Base-by-base conservation (phyloP, 352 stramenopile species). In the Phytophthora parvispora region DNA sequence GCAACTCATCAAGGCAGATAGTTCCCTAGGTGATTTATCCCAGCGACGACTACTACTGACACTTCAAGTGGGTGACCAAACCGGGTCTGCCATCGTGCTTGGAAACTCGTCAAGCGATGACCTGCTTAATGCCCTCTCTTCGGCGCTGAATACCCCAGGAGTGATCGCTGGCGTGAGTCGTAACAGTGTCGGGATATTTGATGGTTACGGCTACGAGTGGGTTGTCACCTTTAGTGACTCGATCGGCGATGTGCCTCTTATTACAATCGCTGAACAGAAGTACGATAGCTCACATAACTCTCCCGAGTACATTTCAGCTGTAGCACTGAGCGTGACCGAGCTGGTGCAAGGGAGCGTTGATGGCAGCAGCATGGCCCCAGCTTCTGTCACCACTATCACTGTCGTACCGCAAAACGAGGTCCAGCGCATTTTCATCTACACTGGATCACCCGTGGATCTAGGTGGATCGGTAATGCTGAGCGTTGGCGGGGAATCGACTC, bases 371-470 rank as follows among this genome's bases (percentile, higher is more conserved):
- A 64, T 78, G 70, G 57, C 50, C 0, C 48, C 31, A 22, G 58
- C 42, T 13, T 55, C 45, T 13, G 68, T 75, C 20, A 56, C 74
- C 7, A 79, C 64, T 6, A 40, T 90, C 0, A 31, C 50, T 0
- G 72, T 92, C 0, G 58, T 25, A 10, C 69, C 83, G 0, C 18
- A 64, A 13, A 56, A 69, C 15, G 88, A 95, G 60, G 72, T 96
- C 1, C 87, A 96, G 36, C 83, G 91, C n/a, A 60, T 97, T 2
- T 87, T 89, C 42, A 75, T 93, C 40, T 93, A 84, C 31, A 80
- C 69, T 1, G 70, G 75, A 28, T 93, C 80, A 4, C 80, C 75
- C n/a, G 72, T 91, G 5, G 86, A 94, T 43, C 49, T 95, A 0
- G 66, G 75, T 8, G 89, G 90, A 0, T 69, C 62, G 0, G 59